Evolutionary conservation across 768 basidiomycete species (phyloP).

Genomic region (Boletus pseudopeckii): DNA sequence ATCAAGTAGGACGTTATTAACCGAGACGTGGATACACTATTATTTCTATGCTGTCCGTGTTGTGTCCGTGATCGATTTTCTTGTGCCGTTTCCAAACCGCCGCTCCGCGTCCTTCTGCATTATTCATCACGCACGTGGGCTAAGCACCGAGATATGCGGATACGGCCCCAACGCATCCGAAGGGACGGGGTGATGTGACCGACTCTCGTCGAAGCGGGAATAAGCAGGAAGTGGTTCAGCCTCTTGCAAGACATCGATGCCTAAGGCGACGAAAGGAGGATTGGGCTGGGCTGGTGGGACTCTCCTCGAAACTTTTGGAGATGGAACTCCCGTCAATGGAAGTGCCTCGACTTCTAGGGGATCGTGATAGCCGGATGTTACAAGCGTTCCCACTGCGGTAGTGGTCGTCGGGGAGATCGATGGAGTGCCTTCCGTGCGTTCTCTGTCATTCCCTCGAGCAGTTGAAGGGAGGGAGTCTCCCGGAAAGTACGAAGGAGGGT

Average conservation of each 20-base stretch:
- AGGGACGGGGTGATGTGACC: slow-evolving; percentile 1
- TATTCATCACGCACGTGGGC: neutral
- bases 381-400: neutral
- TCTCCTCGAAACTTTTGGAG: slow-evolving; percentile 1
- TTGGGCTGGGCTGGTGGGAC: neutral
- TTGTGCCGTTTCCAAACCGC: neutral
- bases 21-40: neutral
- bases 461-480: neutral
- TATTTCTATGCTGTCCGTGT: neutral
- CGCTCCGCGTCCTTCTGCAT: neutral
- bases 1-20: neutral
- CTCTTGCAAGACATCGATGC: slow-evolving; percentile 1
- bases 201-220: slow-evolving; percentile 24
- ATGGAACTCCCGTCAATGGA: slow-evolving; percentile 13
- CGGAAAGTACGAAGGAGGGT: slow-evolving; percentile 19
- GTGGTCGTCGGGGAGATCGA: neutral
- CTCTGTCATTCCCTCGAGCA: neutral
- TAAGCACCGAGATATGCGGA: slow-evolving; percentile 17
- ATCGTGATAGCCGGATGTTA: neutral
- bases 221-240: slow-evolving; percentile 19
- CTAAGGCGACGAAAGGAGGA: neutral
- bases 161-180: slow-evolving; percentile 21
- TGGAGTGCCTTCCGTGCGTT: neutral
- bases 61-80: too few relatives aligned
- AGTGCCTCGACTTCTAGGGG: slow-evolving; percentile 1